Base-by-base conservation (phyloP, 2,329 filamentous ascomycete species). In the Malbranchea cinnamomea region DNA sequence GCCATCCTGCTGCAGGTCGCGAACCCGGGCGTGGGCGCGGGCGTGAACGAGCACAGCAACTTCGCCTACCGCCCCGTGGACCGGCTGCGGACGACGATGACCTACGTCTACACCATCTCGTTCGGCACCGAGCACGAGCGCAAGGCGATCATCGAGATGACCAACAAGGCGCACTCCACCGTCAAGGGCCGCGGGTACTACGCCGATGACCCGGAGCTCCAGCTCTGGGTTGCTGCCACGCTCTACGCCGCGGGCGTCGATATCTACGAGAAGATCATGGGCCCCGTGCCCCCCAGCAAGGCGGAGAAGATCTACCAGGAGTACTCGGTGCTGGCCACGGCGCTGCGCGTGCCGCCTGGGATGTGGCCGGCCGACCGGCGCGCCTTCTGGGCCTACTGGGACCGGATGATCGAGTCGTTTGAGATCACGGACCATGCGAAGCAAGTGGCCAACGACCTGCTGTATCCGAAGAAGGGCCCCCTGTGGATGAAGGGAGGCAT, bases 1-100 rank as follows among this genome's bases (percentile, higher is more conserved):
- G 53, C 55, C 12, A 55, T 59, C 26, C 44, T 59, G 2, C 47
- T 58, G 6, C 56, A 59, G 33, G 48, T 57, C n/a, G 54, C 56
- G 19, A 48, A 56, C 29, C 53, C 56, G 1, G 50, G 48, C 6
- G 47, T 59, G 4, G 55, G 45, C 5, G 47, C 48, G 16, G 54
- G 54, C 13, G 52, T 53, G 16, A 42, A 50, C 36, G 39, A 49
- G 27, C 52, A 57, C 37, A 56, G 50, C 43, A 56, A 52, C 39
- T 59, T 58, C 32, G 46, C 48, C 14, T 47, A 48, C 31, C 46
- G 53, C 7, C 49, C 51, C 1, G 31, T 47, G 8, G 49, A 56
- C 32, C 47, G 53, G 8, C 51, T 59, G 4, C 45, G 48, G 7
- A 54, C 52, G 0, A 57, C 52, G 9, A 52, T 55, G 44, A 52